phyloP scores from a whole-genome alignment of 208 protist species.

The Leishmania lainsoni region DNA sequence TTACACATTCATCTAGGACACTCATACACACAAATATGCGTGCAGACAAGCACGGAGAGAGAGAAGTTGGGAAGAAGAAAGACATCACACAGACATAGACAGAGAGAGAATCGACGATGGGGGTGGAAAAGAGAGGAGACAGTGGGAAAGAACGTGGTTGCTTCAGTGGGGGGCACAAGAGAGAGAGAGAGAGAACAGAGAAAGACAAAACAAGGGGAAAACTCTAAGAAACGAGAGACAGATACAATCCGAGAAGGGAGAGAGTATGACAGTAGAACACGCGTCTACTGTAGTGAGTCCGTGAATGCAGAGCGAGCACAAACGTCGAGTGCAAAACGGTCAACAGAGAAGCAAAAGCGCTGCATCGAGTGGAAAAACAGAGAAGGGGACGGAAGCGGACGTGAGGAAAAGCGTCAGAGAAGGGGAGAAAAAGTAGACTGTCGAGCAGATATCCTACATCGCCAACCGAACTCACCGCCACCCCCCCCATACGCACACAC shows the following conservation, averaged over 20 bases:
- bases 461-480: not conserved
- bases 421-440: not conserved
- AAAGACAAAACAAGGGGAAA: not conserved
- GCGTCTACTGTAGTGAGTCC: not conserved
- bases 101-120: not conserved
- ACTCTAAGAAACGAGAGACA: not conserved
- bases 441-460: not conserved
- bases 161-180: not conserved
- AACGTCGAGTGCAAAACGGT: not conserved
- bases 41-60: slow-evolving; percentile 8
- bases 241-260: not conserved
- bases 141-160: not conserved
- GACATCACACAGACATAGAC: slow-evolving; percentile 12
- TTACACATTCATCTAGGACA: slow-evolving; percentile 4
- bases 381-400: not conserved
- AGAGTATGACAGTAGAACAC: not conserved
- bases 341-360: not conserved
- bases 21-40: not conserved
- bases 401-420: not conserved
- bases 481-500: not conserved
- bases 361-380: not conserved
- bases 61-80: slow-evolving; percentile 6
- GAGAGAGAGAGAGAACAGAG: not conserved
- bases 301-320: not conserved
- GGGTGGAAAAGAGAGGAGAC: not conserved